phyloP scores from a whole-genome alignment of 768 basidiomycete genomes.

The Rhizopogon vesiculosus region DNA sequence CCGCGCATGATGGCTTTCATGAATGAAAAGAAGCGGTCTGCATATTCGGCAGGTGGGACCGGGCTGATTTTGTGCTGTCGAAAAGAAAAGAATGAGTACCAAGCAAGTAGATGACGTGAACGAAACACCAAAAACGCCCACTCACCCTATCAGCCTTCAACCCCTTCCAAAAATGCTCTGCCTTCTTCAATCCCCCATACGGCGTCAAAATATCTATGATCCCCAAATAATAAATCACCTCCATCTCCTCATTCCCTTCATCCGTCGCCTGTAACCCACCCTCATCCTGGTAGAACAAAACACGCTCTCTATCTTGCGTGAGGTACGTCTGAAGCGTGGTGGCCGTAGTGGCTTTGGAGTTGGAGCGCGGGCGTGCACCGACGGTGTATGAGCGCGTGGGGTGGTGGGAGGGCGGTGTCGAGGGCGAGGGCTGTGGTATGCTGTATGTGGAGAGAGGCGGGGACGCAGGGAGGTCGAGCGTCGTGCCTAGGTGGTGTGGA shows the following conservation, averaged over 20 bases:
- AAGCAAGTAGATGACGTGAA: background rate
- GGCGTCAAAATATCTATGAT: conserved; percentile 97
- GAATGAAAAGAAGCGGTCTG: conserved; percentile 81
- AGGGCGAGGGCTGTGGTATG: background rate
- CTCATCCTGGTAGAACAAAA: conserved; percentile 96
- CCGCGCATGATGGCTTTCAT: conserved; percentile 85
- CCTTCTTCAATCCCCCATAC: conserved; percentile 68
- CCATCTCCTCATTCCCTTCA: conserved; percentile 68
- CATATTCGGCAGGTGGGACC: conserved; percentile 84
- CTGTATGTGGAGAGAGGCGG: conserved; percentile 22
- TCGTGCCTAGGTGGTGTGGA: conserved; percentile 59
- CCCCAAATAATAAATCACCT: conserved; percentile 89
- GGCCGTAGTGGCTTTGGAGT: background rate
- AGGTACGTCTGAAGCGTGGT: background rate
- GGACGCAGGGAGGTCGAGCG: conserved; percentile 51
- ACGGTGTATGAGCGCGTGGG: background rate
- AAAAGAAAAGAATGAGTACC: background rate
- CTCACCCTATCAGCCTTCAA: conserved; percentile 81
- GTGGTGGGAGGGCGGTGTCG: background rate
- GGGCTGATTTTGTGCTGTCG: conserved; percentile 90
- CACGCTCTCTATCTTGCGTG: conserved; percentile 43
- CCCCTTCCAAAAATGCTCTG: conserved; percentile 93
- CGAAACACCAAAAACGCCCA: conserved; percentile 16
- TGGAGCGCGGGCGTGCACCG: background rate
- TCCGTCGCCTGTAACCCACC: conserved; percentile 89